Base-by-base conservation (phyloP, 441 rosid species). In the Euphorbia celastroides region DNA sequence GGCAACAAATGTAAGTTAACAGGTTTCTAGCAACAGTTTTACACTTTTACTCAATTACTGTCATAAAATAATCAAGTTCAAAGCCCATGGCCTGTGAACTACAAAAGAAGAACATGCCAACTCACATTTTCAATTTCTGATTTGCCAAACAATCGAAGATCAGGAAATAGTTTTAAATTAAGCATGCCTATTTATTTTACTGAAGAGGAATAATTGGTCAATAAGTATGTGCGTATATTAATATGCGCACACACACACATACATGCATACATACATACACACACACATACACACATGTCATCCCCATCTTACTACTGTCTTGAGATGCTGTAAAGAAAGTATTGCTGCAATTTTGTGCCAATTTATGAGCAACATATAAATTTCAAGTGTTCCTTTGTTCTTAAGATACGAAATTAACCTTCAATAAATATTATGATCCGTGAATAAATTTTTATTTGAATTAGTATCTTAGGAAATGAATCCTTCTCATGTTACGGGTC, bases 1-100 rank as follows among this genome's bases (percentile, higher is more conserved):
- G 81, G 89, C 96, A 80, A 91, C 92, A 65, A 60, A 85, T 65
- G 99, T 89, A 83, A 77, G 90, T 54, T 63, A 55, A 65, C 30
- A 57, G 11, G 27, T 20, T 41, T 52, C 52, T 5, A 13, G 19
- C 12, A 41, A 56, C n/a, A n/a, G n/a, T n/a, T n/a, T n/a, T n/a
- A 58, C 36, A 28, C 13, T 58, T 7, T 41, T n/a, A 64, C 36
- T 25, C n/a, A 22, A 55, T 16, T 27, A 25, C 26, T 25, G n/a
- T 55, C 59, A n/a, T 55, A 3, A 25, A 54, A 23, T 23, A 55
- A 20, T 55, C 32, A 13, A 25, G 17, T 55, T 25, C 28, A 25
- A 10, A 8, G 5, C 59, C 59, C 23, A 4, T n/a, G 3, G 28
- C 31, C n/a, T 50, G 20, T 50, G n/a, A 55, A 12, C 59, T 14